Percentiles rank a stretch among this genome's conserved stretches.
Conservation (phyloP, 2,329 filamentous ascomycete genomes). For the Trichoderma harzianum region DNA sequence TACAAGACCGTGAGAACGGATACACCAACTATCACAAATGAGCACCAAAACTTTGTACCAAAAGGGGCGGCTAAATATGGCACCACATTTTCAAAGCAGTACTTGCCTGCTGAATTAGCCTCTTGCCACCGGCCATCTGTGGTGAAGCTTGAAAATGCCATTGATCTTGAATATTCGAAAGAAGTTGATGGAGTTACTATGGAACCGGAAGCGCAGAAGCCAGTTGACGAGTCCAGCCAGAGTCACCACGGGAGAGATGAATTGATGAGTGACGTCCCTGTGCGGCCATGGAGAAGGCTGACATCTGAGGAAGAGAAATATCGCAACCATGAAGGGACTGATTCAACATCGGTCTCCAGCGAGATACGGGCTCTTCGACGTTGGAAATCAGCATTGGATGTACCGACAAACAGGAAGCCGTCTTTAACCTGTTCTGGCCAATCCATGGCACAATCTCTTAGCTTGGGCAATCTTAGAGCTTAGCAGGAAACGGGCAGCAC, state of each 20-base stretch:
- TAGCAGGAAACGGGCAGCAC: not conserved
- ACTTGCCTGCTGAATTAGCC: not conserved
- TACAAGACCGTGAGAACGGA: not conserved
- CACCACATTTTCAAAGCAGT: not conserved
- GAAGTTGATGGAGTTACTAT: not conserved
- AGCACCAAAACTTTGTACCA: not conserved
- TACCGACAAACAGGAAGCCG: not conserved
- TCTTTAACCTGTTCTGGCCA: not conserved
- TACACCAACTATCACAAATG: not conserved
- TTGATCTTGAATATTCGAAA: not conserved
- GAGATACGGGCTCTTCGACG: not conserved
- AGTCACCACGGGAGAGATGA: slow-evolving; percentile 21
- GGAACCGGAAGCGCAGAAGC: not conserved
- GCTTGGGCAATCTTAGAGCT: slow-evolving; percentile 6
- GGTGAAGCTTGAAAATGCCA: not conserved
- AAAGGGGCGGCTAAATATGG: not conserved
- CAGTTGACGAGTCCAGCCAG: not conserved
- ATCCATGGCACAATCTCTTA: slow-evolving; percentile 8
- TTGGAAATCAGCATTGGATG: slow-evolving; percentile 17
- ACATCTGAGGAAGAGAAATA: not conserved
- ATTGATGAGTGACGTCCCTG: slow-evolving; percentile 23
- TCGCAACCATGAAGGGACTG: not conserved
- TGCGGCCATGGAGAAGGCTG: slow-evolving; percentile 25
- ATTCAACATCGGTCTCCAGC: not conserved
- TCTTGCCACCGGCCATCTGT: not conserved